Percentiles rank a stretch among this genome's conserved stretches.
These are phyloP conservation scores for Aspergillus hancockii DNA, from an alignment of 495 filamentous ascomycete species.

Conservation along the genomic window DNA sequence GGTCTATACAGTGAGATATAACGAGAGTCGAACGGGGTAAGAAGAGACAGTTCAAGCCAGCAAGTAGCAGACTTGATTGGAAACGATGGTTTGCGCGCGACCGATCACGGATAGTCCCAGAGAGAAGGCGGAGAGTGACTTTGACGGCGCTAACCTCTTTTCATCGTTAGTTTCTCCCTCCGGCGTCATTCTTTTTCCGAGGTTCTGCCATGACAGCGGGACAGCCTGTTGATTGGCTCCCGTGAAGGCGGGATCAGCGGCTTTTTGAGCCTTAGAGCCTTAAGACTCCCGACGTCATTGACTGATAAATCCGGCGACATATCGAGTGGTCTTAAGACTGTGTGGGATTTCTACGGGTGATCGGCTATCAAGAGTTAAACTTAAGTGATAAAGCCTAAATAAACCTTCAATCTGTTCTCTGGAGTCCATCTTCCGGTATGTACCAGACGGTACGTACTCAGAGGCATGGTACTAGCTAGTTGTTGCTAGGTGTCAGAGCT, in stretches of 20 bases:
- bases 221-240: conserved; percentile 11
- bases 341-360: too few relatives aligned
- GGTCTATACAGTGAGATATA: not conserved
- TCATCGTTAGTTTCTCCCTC: conserved; percentile 14
- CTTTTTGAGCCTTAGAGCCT: conserved; percentile 3
- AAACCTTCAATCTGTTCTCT: not conserved
- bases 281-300: conserved; percentile 24
- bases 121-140: conserved; percentile 42
- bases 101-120: conserved; percentile 45
- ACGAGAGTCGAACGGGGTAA: conserved; percentile 9
- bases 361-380: too few relatives aligned
- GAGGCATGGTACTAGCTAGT: not conserved
- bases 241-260: conserved; percentile 10
- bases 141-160: conserved; percentile 35
- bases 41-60: conserved; percentile 14
- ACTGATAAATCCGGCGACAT: conserved; percentile 1
- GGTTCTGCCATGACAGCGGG: not conserved
- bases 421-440: not conserved
- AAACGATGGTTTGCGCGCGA: conserved; percentile 45
- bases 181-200: conserved; percentile 24
- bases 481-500: not conserved
- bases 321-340: not conserved
- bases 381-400: too few relatives aligned
- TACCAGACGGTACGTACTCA: not conserved
- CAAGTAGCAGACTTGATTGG: conserved; percentile 21